Percentiles rank a stretch among this genome's conserved stretches.
These are phyloP conservation scores for Mycosphaerella sp. DNA, from an alignment of 2,329 filamentous ascomycete genomes.

Conservation along the genomic window DNA sequence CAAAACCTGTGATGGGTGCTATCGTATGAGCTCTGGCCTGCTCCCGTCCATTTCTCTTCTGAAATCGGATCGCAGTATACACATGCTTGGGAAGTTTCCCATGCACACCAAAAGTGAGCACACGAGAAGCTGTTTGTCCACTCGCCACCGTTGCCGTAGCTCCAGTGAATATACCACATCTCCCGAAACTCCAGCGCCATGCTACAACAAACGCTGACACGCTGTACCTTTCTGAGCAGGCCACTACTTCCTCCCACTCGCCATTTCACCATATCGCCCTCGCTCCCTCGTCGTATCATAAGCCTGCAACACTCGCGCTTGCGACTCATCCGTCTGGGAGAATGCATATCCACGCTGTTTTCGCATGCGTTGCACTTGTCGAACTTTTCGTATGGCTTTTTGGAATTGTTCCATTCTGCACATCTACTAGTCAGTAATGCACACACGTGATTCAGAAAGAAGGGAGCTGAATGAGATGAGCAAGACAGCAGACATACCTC, in stretches of 20 bases:
- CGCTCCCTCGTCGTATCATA: slow-evolving; percentile 94
- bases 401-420: slow-evolving; percentile 97
- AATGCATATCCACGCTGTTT: slow-evolving; percentile 99
- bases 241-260: slow-evolving; percentile 39
- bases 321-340: slow-evolving; percentile 92
- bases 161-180: neutral
- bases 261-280: slow-evolving; percentile 94
- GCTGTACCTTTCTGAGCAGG: neutral
- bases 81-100: neutral
- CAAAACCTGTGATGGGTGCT: no score
- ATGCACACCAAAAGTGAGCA: neutral
- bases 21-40: neutral
- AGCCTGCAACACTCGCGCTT: slow-evolving; percentile 89
- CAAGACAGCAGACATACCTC: slow-evolving; percentile 52
- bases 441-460: no score
- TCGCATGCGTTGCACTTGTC: slow-evolving; percentile 97
- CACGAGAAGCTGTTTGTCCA: neutral
- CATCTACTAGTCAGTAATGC: slow-evolving; percentile 12
- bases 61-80: neutral
- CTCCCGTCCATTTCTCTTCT: neutral
- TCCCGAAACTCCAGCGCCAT: neutral
- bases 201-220: neutral
- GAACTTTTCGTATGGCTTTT: slow-evolving; percentile 96
- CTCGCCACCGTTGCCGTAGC: neutral
- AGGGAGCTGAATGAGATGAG: neutral